Evolutionary conservation across 2,329 filamentous ascomycete genomes (phyloP).

Genomic region (Aaosphaeria pasadenensis): DNA sequence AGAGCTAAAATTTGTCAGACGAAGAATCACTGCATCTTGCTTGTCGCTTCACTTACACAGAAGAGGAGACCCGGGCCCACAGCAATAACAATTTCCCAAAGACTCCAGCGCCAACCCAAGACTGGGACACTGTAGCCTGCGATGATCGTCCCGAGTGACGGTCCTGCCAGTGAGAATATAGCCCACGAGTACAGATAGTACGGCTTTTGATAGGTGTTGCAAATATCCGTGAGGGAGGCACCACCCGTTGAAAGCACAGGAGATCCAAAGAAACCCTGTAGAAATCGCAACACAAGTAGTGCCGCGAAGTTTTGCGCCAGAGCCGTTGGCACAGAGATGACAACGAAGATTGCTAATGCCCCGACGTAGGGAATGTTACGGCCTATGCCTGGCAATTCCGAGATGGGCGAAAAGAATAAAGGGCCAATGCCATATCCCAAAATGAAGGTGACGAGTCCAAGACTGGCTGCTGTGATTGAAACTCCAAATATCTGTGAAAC

Average conservation of each 20-base stretch:
- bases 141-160: constrained; percentile 60
- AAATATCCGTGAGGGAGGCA: constrained; percentile 25
- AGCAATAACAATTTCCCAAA: constrained; percentile 80
- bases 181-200: constrained; percentile 45
- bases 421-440: constrained; percentile 17
- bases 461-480: background rate
- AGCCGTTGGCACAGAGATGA: constrained; percentile 62
- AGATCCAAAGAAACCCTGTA: constrained; percentile 22
- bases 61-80: constrained; percentile 67
- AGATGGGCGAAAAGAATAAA: constrained; percentile 50
- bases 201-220: constrained; percentile 23
- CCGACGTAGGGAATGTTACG: constrained; percentile 63
- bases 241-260: constrained; percentile 23
- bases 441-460: background rate
- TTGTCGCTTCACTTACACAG: constrained; percentile 50
- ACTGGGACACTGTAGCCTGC: constrained; percentile 72
- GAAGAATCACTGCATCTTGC: background rate
- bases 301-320: constrained; percentile 58
- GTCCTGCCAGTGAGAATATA: constrained; percentile 53
- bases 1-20: constrained; percentile 51
- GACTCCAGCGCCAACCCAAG: constrained; percentile 75
- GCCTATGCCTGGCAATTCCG: constrained; percentile 58
- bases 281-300: constrained; percentile 50
- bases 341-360: constrained; percentile 63
- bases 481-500: background rate